Evolutionary conservation across 176 grass and related monocot genomes (phyloP).

Genomic region (Chloris gayana): DNA sequence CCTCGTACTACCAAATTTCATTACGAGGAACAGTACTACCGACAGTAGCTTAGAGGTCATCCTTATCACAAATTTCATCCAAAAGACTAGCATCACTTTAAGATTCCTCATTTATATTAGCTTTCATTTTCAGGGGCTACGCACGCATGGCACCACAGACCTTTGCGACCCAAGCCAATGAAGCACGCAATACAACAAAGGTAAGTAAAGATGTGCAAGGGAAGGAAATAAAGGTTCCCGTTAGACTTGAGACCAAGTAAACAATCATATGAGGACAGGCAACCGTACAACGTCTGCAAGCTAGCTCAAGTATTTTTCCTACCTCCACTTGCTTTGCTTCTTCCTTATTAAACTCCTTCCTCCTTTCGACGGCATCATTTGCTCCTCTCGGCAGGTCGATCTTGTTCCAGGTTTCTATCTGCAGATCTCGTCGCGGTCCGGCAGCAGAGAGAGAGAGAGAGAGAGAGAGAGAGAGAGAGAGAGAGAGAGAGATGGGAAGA

Average conservation of each 20-base stretch:
- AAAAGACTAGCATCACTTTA: not conserved
- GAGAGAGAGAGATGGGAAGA: constrained; percentile 32
- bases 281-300: not conserved
- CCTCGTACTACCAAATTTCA: not conserved
- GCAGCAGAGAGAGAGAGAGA: not conserved
- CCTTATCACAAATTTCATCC: constrained; percentile 2
- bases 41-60: not conserved
- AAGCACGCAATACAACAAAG: not conserved
- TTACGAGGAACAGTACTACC: not conserved
- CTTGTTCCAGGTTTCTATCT: not conserved
- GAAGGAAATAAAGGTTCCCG: not conserved
- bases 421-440: not conserved
- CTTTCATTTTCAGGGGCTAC: not conserved
- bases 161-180: not conserved
- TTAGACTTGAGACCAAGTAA: not conserved
- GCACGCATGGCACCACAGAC: not conserved
- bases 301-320: constrained; percentile 6
- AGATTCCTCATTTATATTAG: not conserved
- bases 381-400: not conserved
- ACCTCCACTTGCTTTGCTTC: constrained; percentile 2
- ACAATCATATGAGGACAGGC: not conserved
- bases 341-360: constrained; percentile 12
- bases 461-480: not conserved
- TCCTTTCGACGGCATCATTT: constrained; percentile 8
- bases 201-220: not conserved